These are phyloP conservation scores for Zygosaccharomyces rouxii DNA, from an alignment of 805 yeast species.

Conservation along the genomic window DNA sequence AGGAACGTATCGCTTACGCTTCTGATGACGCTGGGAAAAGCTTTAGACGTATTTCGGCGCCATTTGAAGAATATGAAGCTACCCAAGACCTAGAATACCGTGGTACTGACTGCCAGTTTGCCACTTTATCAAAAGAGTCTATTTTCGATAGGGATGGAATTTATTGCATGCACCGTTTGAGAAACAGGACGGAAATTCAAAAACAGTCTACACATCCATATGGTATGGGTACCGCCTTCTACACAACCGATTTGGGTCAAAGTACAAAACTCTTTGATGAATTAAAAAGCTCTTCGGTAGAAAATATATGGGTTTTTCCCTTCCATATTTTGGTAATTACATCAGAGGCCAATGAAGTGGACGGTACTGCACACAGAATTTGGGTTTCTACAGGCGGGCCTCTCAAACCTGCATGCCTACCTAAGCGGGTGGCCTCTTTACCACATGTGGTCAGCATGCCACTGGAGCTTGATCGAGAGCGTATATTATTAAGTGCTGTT, in stretches of 20 bases:
- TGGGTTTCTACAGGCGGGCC: slow-evolving; percentile 43
- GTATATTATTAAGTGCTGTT: background rate
- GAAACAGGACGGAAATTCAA: too few relatives aligned
- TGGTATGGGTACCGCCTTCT: too few relatives aligned
- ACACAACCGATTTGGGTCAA: slow-evolving; percentile 47
- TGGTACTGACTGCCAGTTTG: background rate
- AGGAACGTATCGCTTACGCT: background rate
- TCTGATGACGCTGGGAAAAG: slow-evolving; percentile 2
- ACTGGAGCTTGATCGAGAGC: too few relatives aligned
- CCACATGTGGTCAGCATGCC: too few relatives aligned
- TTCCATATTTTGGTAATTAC: slow-evolving; percentile 25
- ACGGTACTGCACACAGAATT: slow-evolving; percentile 32
- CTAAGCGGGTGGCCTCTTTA: slow-evolving; percentile 35
- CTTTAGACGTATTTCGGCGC: background rate
- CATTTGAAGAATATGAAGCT: background rate
- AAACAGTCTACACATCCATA: too few relatives aligned
- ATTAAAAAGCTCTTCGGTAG: slow-evolving; percentile 25
- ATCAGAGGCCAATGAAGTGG: slow-evolving; percentile 28
- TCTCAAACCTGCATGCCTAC: slow-evolving; percentile 40
- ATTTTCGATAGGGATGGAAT: background rate
- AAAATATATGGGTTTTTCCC: slow-evolving; percentile 16
- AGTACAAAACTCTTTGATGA: slow-evolving; percentile 40
- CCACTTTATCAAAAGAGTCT: background rate
- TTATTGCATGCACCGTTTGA: too few relatives aligned
- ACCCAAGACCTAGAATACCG: background rate